phyloP scores from a whole-genome alignment of 495 filamentous ascomycete species.

The Talaromyces adpressus region DNA sequence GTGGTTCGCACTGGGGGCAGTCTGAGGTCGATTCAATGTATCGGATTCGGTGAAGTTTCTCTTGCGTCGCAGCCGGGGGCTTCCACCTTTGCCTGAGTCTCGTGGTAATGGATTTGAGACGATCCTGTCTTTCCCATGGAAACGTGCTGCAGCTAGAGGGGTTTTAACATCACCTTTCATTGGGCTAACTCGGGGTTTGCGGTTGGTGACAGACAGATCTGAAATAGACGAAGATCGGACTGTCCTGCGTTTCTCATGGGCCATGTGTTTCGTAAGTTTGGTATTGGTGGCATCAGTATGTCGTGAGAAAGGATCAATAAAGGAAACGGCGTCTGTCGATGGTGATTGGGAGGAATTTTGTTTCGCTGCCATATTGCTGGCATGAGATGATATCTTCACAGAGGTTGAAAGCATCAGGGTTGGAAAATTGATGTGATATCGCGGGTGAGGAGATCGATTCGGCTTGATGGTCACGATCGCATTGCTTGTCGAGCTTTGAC shows the following conservation, averaged over 20 bases:
- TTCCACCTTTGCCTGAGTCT: slow-evolving; percentile 7
- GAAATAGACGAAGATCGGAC: slow-evolving; percentile 26
- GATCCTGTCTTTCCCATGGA: slow-evolving; percentile 2
- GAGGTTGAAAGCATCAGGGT: slow-evolving; percentile 5
- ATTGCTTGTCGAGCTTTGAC: slow-evolving; percentile 2
- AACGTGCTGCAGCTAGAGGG: neutral
- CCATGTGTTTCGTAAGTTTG: neutral
- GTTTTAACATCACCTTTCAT: neutral
- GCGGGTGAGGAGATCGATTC: slow-evolving; percentile 18
- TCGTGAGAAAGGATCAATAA: slow-evolving; percentile 6
- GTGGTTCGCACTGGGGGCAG: slow-evolving; percentile 8
- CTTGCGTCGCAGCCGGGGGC: slow-evolving; percentile 19
- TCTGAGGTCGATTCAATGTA: slow-evolving; percentile 27
- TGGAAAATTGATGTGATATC: slow-evolving; percentile 2
- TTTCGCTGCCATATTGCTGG: neutral
- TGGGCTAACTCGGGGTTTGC: neutral
- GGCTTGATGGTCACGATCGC: slow-evolving; percentile 13
- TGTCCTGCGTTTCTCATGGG: slow-evolving; percentile 11
- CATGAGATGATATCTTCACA: neutral
- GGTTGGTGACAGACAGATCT: slow-evolving; percentile 17
- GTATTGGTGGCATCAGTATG: neutral
- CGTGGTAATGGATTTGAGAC: slow-evolving; percentile 9
- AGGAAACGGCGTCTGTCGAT: neutral
- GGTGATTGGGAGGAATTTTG: neutral
- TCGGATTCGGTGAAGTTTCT: slow-evolving; percentile 38